Evolutionary conservation across 1,284 basidiomycete species (phyloP).

Genomic region (Ustilago cynodontis): DNA sequence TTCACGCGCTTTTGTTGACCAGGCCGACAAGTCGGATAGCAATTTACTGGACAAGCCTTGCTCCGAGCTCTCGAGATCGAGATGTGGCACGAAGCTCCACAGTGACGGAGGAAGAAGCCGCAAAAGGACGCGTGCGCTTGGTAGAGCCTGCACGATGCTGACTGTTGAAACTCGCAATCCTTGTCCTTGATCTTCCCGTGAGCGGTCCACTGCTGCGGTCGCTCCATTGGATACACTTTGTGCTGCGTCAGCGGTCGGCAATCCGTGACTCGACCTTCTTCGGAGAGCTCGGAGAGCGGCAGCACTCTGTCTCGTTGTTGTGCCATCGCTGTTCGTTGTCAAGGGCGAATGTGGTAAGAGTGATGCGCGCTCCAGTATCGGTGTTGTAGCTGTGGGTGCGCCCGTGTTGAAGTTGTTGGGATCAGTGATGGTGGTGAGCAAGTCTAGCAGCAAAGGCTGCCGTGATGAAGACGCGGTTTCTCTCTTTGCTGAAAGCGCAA

Average conservation of each 20-base stretch:
- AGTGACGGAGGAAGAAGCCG: slow-evolving; percentile 38
- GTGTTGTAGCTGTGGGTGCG: slow-evolving; percentile 14
- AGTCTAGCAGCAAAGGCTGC: slow-evolving; percentile 16
- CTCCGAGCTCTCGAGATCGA: slow-evolving; percentile 18
- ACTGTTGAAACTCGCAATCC: slow-evolving; percentile 33
- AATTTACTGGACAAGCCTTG: neutral
- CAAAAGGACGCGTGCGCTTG: slow-evolving; percentile 35
- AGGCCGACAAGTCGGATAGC: slow-evolving; percentile 18
- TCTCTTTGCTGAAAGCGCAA: slow-evolving; percentile 19
- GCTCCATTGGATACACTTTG: neutral
- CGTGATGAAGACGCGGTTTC: slow-evolving; percentile 2
- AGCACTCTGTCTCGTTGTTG: slow-evolving; percentile 20
- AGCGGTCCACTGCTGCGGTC: neutral
- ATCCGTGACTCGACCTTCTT: slow-evolving; percentile 35
- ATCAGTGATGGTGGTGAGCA: slow-evolving; percentile 27
- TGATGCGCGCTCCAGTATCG: slow-evolving; percentile 17
- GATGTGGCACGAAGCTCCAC: slow-evolving; percentile 28
- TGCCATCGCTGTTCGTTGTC: slow-evolving; percentile 3
- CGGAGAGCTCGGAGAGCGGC: slow-evolving; percentile 31
- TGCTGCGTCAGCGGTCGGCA: slow-evolving; percentile 9
- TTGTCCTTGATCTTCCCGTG: neutral
- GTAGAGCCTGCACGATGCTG: slow-evolving; percentile 32
- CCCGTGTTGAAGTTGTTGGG: slow-evolving; percentile 13
- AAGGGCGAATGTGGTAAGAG: slow-evolving; percentile 12
- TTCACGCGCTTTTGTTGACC: slow-evolving; percentile 40